These are phyloP conservation scores for Penicillium fimorum DNA, from an alignment of 495 filamentous ascomycete genomes.

Conservation along the genomic window DNA sequence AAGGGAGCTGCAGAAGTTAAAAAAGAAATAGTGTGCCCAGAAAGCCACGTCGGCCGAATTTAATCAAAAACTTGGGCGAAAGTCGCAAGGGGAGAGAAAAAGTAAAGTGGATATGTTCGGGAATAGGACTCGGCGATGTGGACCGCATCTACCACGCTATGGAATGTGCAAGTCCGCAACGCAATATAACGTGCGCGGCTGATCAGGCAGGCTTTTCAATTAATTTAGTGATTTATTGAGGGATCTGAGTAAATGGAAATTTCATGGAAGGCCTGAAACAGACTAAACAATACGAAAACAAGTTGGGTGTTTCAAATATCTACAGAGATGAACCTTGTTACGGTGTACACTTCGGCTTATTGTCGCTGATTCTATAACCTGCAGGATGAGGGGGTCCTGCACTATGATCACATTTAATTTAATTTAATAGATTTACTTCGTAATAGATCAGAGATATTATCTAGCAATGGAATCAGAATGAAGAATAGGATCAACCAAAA, in stretches of 20 bases:
- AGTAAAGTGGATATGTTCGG: slow-evolving; percentile 15
- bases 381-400: not conserved
- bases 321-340: slow-evolving; percentile 9
- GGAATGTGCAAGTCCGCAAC: slow-evolving; percentile 18
- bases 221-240: not conserved
- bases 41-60: slow-evolving; percentile 17
- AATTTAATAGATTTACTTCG: not conserved
- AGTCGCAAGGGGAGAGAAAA: slow-evolving; percentile 3
- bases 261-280: slow-evolving; percentile 3
- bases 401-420: not conserved
- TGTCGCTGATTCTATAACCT: not conserved
- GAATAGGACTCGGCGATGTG: slow-evolving; percentile 9
- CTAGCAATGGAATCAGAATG: not conserved
- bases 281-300: slow-evolving; percentile 4
- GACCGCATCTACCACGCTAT: slow-evolving; percentile 20
- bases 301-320: slow-evolving; percentile 3
- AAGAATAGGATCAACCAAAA: not conserved
- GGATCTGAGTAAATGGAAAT: not conserved
- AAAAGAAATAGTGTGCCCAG: slow-evolving; percentile 1
- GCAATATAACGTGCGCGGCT: slow-evolving; percentile 5
- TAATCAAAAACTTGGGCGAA: slow-evolving; percentile 5
- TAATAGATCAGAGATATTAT: too few species aligned
- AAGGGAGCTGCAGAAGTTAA: slow-evolving; percentile 5
- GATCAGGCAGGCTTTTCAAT: slow-evolving; percentile 8
- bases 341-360: not conserved